Evolutionary conservation across 345 rosid species (phyloP), one percentile per base, ranked within the genome.

Genomic region (Camelina laxa): DNA sequence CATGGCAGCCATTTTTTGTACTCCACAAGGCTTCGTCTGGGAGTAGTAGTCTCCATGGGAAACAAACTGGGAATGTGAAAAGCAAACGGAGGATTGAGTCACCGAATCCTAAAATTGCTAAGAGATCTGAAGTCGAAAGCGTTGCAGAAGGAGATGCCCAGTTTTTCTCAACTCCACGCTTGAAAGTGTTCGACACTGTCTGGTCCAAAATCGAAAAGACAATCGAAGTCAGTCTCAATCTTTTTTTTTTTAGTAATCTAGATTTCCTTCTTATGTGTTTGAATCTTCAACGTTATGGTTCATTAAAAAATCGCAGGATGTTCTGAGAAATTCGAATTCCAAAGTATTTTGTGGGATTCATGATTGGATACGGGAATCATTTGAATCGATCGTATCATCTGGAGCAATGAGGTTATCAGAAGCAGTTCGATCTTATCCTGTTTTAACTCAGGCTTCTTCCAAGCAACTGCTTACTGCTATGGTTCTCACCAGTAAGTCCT

Each of bases 401-500:
- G 88, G 82, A 54, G 70, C 70, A 16, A 72, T 81, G 21, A 72
- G 57, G 3, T 82, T 81, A 35, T 60, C 56, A 22, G 91, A 92
- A 84, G 86, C 90, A 65, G 81, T 88, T 33, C 82, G 70, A 17
- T 75, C 91, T 69, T 86, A 83, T 72, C 96, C 97, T 10, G 39
- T 87, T 74, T 75, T 89, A 44, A 75, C 79, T 38, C 85, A 85
- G 73, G 83, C 90, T 60, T 73, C 84, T 69, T 86, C 91, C 38
- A 90, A 82, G 81, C 87, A 85, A 66, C 55, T 95, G 65, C 86
- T 79, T 60, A 87, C 97, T 17, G 97, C 89, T 35, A 72, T 95
- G 61, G 88, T 92, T 69, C 85, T 85, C 65, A 92, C 97, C 48
- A 89, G 99, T 95, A 82, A 90, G 97, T 85, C 79, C 17, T 30